Evolutionary conservation across 768 basidiomycete genomes (phyloP), one percentile per base, ranked within the genome.

Genomic region (Collybiopsis luxurians): DNA sequence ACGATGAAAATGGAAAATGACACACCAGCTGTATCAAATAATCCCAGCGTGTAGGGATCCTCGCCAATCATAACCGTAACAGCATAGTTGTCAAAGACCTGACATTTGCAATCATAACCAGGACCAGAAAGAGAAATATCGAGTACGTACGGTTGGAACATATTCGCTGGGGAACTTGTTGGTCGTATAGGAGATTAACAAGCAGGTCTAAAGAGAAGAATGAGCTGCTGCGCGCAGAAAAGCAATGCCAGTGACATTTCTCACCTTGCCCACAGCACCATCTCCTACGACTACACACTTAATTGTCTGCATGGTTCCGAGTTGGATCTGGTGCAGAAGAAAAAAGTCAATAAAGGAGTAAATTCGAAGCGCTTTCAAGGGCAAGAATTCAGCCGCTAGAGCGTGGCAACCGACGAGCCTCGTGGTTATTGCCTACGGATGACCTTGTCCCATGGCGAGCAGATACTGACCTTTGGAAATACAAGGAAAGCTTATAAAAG

Each of bases 41-140:
- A 74, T 56, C 97, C 97, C 69, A 99, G 77, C 62, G 97, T 98
- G 73, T 98, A 98, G 53, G 97, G 96, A 75, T 98, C 96, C 67
- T 98, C 97, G 53, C 96, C 96, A 75, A 99, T 98, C 97, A 99
- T 98, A 58, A 99, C 97, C n/a, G 96, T 98, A 60, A 98, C 97
- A 60, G 97, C 97, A 76, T 95, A 95, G 75, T 96, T 96, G 75
- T 96, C 92, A 73, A 95, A 95, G 58, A 94, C 89, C 91, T 92
- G 74, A 17, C 28, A 48, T 34, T 59, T 49, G 45, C 50, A 49
- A 59, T 56, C 61, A 57, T 63, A 68, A 53, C 52, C 58, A 60
- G 62, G 66, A 61, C 31, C 64, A 60, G 61, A 62, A 58, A 42
- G 43, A 46, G 12, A 53, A 36, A 43, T 53, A 21, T 27, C 17